Evolutionary conservation across 1,139 yeast species (phyloP), one percentile per base, ranked within the genome.

Genomic region (Yamadazyma diddensiae): DNA sequence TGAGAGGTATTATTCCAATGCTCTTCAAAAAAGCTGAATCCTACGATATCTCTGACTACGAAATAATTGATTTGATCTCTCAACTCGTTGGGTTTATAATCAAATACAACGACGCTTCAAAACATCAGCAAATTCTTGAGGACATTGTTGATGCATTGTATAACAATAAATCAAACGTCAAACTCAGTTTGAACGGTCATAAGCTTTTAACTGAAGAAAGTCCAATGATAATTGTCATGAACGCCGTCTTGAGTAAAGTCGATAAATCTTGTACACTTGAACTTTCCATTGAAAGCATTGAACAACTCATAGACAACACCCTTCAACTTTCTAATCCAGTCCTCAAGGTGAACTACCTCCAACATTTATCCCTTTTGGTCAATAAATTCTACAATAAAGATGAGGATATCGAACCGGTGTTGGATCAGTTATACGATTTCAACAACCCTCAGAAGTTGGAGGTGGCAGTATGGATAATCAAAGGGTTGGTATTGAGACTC

Each of bases 381-480:
- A 86, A 86, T 52, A 69, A 69, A 38, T 68, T 59, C 28, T 36
- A 23, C 39, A 46, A 43, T 13, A 30, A 42, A 15, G 31, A 35
- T 22, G 32, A 41, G 28, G 6, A 12, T 9, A 26, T 45, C 6
- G 29, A 28, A 2, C 6, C 15, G 10, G 8, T 24, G 8, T 23
- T 37, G 11, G 13, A 33, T 3, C 22, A 32, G 14, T 19, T 28
- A 10, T 28, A 31, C 3, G 32, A 32, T 10, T 28, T 29, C n/a
- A n/a, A 27, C 6, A 26, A 38, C 11, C 27, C 37, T 8, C 17
- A 20, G 10, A 24, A 26, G 20, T 55, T 83, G 30, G 95, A 86
- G 52, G 50, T 71, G 0, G 57, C 68, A 19, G 62, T 79, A 1
- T 87, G 95, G 96, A 56, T 79, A 5, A 62, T 79, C 18, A 88